Evolutionary conservation across 2,329 filamentous ascomycete species (phyloP).

Genomic region (Polytolypa hystricis): DNA sequence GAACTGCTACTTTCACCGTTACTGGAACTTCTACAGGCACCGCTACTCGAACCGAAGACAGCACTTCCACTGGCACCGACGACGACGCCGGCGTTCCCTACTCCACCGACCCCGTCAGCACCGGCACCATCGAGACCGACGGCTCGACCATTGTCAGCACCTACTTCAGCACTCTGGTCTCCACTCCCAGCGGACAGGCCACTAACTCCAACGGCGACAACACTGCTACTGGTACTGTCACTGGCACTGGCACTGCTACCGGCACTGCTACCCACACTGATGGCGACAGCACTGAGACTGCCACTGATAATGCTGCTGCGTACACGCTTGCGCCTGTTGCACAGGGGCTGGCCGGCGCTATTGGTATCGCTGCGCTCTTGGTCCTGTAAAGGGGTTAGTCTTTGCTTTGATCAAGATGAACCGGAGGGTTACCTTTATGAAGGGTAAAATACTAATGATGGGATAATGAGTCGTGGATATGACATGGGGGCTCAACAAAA

Average conservation of each 20-base stretch:
- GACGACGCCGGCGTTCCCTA: slow-evolving; percentile 4
- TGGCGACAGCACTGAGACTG: slow-evolving; percentile 12
- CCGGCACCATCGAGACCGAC: slow-evolving; percentile 14
- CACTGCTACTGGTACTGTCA: slow-evolving; percentile 8
- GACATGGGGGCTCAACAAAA: no score
- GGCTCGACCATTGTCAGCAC: slow-evolving; percentile 13
- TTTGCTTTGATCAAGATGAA: no score
- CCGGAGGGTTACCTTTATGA: no score
- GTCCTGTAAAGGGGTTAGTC: slow-evolving; percentile 23
- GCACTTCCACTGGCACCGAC: slow-evolving; percentile 11
- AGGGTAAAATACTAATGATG: no score
- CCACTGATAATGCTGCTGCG: slow-evolving; percentile 16
- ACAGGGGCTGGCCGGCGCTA: slow-evolving; percentile 18
- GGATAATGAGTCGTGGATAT: no score
- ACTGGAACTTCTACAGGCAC: slow-evolving; percentile 5
- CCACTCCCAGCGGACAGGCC: slow-evolving; percentile 9
- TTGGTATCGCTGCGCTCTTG: slow-evolving; percentile 33
- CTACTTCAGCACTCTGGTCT: slow-evolving; percentile 9
- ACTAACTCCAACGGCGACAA: slow-evolving; percentile 10
- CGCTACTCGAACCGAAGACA: slow-evolving; percentile 5
- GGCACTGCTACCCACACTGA: slow-evolving; percentile 7
- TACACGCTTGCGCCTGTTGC: slow-evolving; percentile 17
- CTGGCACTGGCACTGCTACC: slow-evolving; percentile 3
- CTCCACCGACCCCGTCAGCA: slow-evolving; percentile 13
- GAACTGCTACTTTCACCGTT: slow-evolving; percentile 1